phyloP scores from a whole-genome alignment of 495 filamentous ascomycete genomes.

The Hypomontagnella submonticulosa region DNA sequence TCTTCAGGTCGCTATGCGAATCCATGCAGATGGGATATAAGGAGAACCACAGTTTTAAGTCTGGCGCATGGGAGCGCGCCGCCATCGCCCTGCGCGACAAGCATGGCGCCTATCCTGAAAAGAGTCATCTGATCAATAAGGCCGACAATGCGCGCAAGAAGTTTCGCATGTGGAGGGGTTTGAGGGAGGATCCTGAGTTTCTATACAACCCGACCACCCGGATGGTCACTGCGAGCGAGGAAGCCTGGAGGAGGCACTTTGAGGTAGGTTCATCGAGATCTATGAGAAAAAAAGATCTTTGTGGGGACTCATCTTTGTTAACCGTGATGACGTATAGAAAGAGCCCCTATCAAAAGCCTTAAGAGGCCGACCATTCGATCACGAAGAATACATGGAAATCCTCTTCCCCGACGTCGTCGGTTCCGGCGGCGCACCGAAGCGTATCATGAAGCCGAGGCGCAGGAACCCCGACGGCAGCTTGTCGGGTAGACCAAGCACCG shows the following conservation, averaged over 20 bases:
- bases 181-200: slow-evolving; percentile 62
- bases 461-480: slow-evolving; percentile 51
- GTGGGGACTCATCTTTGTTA: neutral
- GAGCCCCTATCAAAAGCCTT: slow-evolving; percentile 61
- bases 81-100: slow-evolving; percentile 56
- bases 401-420: slow-evolving; percentile 62
- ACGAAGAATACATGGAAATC: slow-evolving; percentile 63
- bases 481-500: slow-evolving; percentile 35
- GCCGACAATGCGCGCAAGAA: slow-evolving; percentile 65
- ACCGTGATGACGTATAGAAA: slow-evolving; percentile 46
- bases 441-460: slow-evolving; percentile 59
- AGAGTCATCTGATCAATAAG: slow-evolving; percentile 65
- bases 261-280: slow-evolving; percentile 48
- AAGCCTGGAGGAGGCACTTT: slow-evolving; percentile 60
- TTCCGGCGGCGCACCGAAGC: slow-evolving; percentile 61
- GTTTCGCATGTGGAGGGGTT: slow-evolving; percentile 63
- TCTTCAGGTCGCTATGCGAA: slow-evolving; percentile 63
- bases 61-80: slow-evolving; percentile 63
- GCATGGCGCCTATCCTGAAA: slow-evolving; percentile 60
- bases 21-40: slow-evolving; percentile 59
- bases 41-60: slow-evolving; percentile 64
- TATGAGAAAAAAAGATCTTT: neutral
- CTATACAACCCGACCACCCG: slow-evolving; percentile 55
- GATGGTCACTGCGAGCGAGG: slow-evolving; percentile 60
- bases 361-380: slow-evolving; percentile 60